Base-by-base conservation (phyloP, 768 basidiomycete species). In the Boletus bicolor region DNA sequence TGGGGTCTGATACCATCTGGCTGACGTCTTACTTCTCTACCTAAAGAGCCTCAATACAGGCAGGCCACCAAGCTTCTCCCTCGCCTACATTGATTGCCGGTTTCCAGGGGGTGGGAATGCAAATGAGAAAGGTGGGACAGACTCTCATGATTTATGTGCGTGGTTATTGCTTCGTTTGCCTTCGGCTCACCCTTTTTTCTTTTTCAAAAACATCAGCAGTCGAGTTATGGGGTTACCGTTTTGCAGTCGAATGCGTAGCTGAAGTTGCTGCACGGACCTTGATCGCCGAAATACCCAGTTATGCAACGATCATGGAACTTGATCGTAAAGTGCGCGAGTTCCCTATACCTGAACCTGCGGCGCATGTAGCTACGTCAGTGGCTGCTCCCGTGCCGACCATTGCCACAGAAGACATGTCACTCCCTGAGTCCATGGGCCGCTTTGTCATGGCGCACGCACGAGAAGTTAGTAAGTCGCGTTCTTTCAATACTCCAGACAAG, bases 271-370 rank as follows among this genome's bases (percentile, higher is more conserved):
- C 80, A 6, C 78, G 79, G 12, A 87, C 86, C 0, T 70, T 88
- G 34, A 83, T 82, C 0, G 79, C 86, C 0, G 83, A 86, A 56
- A 73, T 84, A 3, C 87, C 87, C 0, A 80, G 77, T 28, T 86
- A 86, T 58, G 69, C 78, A 0, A 84, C 82, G 5, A 82, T 87
- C 57, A 80, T 85, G 79, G 85, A 85, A 46, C 76, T 87, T 3
- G 85, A 87, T 69, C 76, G 77, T 19, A 85, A 82, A 71, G 82
- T 91, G 15, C 81, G 84, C 51, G 85, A 89, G 57, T 86, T 84
- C 54, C 76, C 79, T 12, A 67, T 86, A 17, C 79, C 84, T 24
- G 80, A 80, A 17, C 72, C 70, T 19, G 69, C 78, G 3, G 74
- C 76, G 1, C 64, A 76, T 32, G 60, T 70, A 11, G 71, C 71